phyloP scores from a whole-genome alignment of 2,329 filamentous ascomycete species.

The Colletotrichum liaoningense region DNA sequence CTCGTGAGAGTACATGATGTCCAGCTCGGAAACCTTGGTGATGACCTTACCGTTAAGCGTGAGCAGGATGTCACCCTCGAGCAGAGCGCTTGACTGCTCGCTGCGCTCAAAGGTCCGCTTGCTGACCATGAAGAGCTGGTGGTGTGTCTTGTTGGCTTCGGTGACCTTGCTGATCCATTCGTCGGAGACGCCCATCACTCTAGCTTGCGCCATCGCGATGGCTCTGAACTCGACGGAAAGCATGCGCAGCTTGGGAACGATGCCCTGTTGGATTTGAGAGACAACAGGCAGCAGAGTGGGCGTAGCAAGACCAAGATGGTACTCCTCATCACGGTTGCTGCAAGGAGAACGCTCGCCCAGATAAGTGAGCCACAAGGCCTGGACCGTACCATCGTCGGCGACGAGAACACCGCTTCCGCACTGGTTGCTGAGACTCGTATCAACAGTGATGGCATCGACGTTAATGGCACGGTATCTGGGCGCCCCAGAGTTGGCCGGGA shows the following conservation, averaged over 20 bases:
- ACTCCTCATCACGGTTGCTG: conserved; percentile 91
- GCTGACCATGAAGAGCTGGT: conserved; percentile 98
- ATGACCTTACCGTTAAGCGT: conserved; percentile 93
- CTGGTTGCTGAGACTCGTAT: conserved; percentile 89
- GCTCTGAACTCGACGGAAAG: conserved; percentile 94
- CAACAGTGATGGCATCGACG: conserved; percentile 95
- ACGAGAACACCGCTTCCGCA: conserved; percentile 95
- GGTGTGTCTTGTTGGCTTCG: conserved; percentile 87
- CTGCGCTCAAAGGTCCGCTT: conserved; percentile 80
- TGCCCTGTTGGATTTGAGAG: conserved; percentile 82
- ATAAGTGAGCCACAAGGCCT: conserved; percentile 97
- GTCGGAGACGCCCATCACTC: conserved; percentile 96
- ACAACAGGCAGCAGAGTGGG: conserved; percentile 91
- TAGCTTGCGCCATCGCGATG: conserved; percentile 95
- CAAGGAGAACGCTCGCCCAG: conserved; percentile 86
- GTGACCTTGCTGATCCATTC: conserved; percentile 95
- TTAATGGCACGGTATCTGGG: conserved; percentile 96
- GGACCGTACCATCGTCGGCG: conserved; percentile 89
- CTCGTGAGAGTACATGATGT: conserved; percentile 95
- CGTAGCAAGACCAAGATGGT: conserved; percentile 91
- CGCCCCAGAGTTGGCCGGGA: conserved; percentile 91
- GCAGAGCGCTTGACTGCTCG: conserved; percentile 66
- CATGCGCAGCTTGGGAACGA: conserved; percentile 86
- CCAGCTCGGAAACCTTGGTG: conserved; percentile 91
- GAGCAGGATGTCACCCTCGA: conserved; percentile 93